These are phyloP conservation scores for Chlamydomonas incerta DNA, from an alignment of 139 green algal genomes.

Conservation along the genomic window DNA sequence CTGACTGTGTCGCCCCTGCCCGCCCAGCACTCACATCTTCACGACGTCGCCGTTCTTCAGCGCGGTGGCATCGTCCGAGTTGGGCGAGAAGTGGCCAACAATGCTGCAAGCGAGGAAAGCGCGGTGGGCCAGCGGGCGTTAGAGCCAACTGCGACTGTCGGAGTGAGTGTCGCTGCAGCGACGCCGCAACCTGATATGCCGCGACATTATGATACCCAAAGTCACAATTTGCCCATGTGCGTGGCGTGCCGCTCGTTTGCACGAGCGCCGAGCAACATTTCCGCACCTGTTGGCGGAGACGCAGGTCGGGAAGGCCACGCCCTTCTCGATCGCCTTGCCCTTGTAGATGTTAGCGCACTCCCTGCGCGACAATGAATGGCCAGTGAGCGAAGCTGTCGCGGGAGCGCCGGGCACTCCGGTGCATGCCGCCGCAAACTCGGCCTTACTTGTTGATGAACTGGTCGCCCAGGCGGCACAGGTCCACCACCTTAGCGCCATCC, in stretches of 20 bases:
- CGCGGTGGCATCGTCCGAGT: constrained; percentile 73
- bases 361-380: constrained; percentile 55
- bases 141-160: not conserved
- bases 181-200: too few relatives aligned
- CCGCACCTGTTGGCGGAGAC: constrained; percentile 91
- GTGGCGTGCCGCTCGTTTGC: too few relatives aligned
- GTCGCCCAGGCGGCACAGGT: constrained; percentile 91
- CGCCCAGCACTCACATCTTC: constrained; percentile 96
- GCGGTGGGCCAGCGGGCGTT: not conserved
- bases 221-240: too few relatives aligned
- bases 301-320: constrained; percentile 97
- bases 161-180: not conserved
- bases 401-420: too few relatives aligned
- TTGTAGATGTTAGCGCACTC: constrained; percentile 91
- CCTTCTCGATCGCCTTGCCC: constrained; percentile 97
- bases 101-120: constrained; percentile 64
- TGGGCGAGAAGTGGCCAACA: constrained; percentile 93
- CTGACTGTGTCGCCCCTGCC: too few relatives aligned
- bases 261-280: not conserved
- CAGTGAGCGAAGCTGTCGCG: too few relatives aligned
- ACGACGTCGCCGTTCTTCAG: constrained; percentile 91
- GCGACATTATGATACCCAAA: too few relatives aligned
- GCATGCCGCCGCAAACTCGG: not conserved
- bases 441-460: constrained; percentile 84
- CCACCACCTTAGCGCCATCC: constrained; percentile 92